A percentile compares a stretch with the other conserved stretches of the same genome.
phyloP scores from a whole-genome alignment of 306 rosid species.

The Pterocarpus santalinus region DNA sequence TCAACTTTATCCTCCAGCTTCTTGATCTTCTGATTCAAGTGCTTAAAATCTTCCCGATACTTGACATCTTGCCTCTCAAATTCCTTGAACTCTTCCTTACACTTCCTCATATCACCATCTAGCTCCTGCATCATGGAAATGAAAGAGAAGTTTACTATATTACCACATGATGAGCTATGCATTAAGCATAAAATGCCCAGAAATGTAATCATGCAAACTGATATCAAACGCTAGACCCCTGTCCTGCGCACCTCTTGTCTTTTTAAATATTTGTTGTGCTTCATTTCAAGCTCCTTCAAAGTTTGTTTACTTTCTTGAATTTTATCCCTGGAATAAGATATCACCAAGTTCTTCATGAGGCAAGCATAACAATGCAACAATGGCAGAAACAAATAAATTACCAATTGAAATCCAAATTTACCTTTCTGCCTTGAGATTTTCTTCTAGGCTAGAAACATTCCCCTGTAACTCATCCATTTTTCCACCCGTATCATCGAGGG shows the following conservation, averaged over 20 bases:
- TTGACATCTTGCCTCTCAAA: constrained; percentile 97
- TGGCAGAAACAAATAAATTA: not conserved
- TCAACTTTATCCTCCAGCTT: constrained; percentile 85
- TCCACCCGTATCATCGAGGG: constrained; percentile 70
- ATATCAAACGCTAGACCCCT: constrained; percentile 34
- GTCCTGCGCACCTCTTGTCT: constrained; percentile 79
- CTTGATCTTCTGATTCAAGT: constrained; percentile 84
- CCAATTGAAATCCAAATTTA: constrained; percentile 37
- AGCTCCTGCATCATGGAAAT: constrained; percentile 68
- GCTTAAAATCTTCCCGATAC: constrained; percentile 87
- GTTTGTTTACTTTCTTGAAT: constrained; percentile 71
- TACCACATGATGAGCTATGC: constrained; percentile 24
- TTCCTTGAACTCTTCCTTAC: constrained; percentile 92
- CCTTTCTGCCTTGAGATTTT: constrained; percentile 82
- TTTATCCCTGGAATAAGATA: constrained; percentile 69
- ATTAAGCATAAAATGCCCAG: constrained; percentile 20
- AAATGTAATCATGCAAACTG: constrained; percentile 34
- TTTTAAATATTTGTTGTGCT: constrained; percentile 67
- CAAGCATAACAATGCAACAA: constrained; percentile 12
- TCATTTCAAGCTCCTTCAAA: constrained; percentile 83
- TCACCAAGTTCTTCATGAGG: constrained; percentile 40
- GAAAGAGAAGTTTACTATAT: constrained; percentile 15
- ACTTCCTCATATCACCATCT: constrained; percentile 76
- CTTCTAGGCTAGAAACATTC: constrained; percentile 67
- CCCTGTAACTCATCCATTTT: constrained; percentile 68